Conservation (phyloP, 2,329 filamentous ascomycete genomes). For the Colletotrichum tropicale region DNA sequence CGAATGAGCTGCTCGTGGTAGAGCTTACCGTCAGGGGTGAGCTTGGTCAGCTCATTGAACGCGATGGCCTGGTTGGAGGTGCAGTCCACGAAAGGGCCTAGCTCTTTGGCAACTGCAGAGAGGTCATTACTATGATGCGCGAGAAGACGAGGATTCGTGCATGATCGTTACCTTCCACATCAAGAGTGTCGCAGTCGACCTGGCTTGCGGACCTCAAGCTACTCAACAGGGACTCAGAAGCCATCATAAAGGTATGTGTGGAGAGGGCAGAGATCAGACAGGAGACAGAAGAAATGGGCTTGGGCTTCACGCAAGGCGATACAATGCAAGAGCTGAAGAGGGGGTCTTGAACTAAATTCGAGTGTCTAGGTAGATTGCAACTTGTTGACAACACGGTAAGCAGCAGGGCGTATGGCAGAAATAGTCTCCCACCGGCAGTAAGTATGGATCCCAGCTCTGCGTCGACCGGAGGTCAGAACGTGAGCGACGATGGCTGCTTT, state of each 20-base stretch:
- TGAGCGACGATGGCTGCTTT: background rate
- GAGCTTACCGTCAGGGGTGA: constrained; percentile 22
- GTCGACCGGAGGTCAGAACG: background rate
- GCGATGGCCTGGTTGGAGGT: constrained; percentile 42
- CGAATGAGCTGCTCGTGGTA: constrained; percentile 32
- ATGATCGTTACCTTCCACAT: constrained; percentile 30
- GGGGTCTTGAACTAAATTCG: background rate
- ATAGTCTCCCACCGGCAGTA: background rate
- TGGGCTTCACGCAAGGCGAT: background rate
- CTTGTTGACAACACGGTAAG: background rate
- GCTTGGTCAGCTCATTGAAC: constrained; percentile 32
- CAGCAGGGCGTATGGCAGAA: no score
- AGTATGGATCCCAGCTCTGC: background rate
- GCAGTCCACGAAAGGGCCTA: constrained; percentile 39
- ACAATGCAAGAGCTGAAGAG: background rate
- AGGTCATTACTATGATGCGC: constrained; percentile 2
- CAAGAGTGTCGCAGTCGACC: constrained; percentile 41
- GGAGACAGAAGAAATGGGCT: background rate
- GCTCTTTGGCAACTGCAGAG: constrained; percentile 29
- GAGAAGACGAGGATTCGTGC: background rate
- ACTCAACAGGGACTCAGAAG: constrained; percentile 2
- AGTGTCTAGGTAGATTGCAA: background rate
- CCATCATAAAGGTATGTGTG: background rate
- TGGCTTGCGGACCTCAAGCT: constrained; percentile 22
- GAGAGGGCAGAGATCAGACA: background rate